Evolutionary conservation across 148 eudicot genomes (phyloP).

Genomic region (Camellia sinensis): DNA sequence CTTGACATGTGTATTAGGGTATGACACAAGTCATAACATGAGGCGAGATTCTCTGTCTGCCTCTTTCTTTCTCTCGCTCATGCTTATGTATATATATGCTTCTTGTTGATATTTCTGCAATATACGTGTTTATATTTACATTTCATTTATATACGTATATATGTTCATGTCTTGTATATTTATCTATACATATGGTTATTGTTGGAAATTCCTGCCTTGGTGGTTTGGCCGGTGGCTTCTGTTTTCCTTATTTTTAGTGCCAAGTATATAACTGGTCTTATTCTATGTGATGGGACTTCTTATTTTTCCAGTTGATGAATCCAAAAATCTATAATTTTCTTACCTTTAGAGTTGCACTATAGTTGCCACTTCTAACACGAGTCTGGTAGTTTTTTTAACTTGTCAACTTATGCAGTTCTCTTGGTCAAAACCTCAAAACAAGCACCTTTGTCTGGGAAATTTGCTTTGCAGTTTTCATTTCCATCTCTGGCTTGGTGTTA

Average conservation of each 20-base stretch:
- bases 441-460: constrained; percentile 81
- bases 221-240: neutral
- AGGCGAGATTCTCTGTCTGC: neutral
- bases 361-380: neutral
- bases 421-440: constrained; percentile 85
- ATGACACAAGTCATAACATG: neutral
- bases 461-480: constrained; percentile 73
- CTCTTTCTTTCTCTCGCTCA: neutral
- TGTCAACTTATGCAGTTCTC: constrained; percentile 53
- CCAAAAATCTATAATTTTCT: neutral
- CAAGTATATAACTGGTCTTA: neutral
- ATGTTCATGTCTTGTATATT: neutral
- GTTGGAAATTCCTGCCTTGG: neutral
- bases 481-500: constrained; percentile 79
- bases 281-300: neutral
- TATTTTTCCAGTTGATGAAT: neutral
- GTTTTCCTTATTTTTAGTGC: constrained; percentile 3
- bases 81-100: neutral
- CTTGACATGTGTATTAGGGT: neutral
- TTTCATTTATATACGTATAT: neutral
- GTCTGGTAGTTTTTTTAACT: neutral
- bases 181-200: neutral
- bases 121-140: neutral
- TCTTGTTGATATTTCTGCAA: neutral
- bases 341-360: neutral